These are phyloP conservation scores for Candida krabiensis DNA, from an alignment of 805 yeast species.

Conservation along the genomic window DNA sequence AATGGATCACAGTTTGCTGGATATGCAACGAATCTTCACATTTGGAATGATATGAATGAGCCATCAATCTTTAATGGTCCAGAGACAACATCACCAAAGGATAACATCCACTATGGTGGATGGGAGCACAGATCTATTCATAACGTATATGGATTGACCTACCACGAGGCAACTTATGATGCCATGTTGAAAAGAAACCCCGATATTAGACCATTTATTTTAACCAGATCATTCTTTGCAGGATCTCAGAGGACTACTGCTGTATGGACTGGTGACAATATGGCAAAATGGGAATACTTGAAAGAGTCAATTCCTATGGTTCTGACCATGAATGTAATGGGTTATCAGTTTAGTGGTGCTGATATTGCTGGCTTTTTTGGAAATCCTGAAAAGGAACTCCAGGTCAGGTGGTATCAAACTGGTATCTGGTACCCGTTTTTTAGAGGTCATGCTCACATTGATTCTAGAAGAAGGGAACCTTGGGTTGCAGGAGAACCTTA, in stretches of 20 bases:
- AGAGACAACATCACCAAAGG: slow-evolving; percentile 87
- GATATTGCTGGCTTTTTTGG: slow-evolving; percentile 98
- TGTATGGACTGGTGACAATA: slow-evolving; percentile 98
- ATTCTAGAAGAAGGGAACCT: slow-evolving; percentile 90
- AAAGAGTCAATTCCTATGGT: slow-evolving; percentile 83
- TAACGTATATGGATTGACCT: slow-evolving; percentile 77
- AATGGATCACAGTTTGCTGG: slow-evolving; percentile 48
- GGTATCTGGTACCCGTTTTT: slow-evolving; percentile 97
- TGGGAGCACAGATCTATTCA: slow-evolving; percentile 93
- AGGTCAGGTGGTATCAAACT: slow-evolving; percentile 92
- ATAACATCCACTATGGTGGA: slow-evolving; percentile 70
- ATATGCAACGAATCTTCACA: slow-evolving; percentile 61
- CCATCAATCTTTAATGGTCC: slow-evolving; percentile 96
- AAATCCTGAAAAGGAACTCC: slow-evolving; percentile 76
- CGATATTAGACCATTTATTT: slow-evolving; percentile 74
- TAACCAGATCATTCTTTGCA: slow-evolving; percentile 83
- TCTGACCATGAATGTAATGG: slow-evolving; percentile 74
- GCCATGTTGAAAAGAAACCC: slow-evolving; percentile 56
- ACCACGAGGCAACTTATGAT: slow-evolving; percentile 75
- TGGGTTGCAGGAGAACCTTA: slow-evolving; percentile 80
- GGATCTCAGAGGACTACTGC: slow-evolving; percentile 93
- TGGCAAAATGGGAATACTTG: slow-evolving; percentile 88
- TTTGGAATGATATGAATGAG: slow-evolving; percentile 99
- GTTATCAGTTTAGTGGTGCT: slow-evolving; percentile 92
- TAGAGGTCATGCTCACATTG: slow-evolving; percentile 96